A percentile compares a stretch with the other conserved stretches of the same genome.
phyloP scores from a whole-genome alignment of 805 yeast species.

The Candida ovalis region DNA sequence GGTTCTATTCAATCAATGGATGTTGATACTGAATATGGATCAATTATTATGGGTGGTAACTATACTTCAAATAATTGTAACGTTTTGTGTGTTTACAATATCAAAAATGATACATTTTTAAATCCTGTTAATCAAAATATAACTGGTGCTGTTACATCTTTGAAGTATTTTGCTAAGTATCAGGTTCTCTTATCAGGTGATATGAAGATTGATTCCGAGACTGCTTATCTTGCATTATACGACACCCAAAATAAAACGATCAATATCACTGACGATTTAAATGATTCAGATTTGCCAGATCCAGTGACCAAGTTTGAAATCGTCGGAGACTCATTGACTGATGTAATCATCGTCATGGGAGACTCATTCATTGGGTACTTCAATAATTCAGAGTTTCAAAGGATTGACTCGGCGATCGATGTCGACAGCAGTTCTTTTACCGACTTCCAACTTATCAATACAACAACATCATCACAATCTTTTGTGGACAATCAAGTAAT shows the following conservation, averaged over 20 bases:
- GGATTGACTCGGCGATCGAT: conserved; percentile 35
- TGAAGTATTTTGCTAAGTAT: conserved; percentile 42
- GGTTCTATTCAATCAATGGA: conserved; percentile 39
- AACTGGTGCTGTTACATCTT: conserved; percentile 51
- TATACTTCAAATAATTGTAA: conserved; percentile 51
- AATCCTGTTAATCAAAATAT: conserved; percentile 33
- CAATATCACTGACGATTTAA: conserved; percentile 16
- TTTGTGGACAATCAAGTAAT: conserved; percentile 45
- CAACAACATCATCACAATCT: conserved; percentile 32
- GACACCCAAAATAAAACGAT: conserved; percentile 42
- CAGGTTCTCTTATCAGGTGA: conserved; percentile 49
- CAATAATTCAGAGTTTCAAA: conserved; percentile 47
- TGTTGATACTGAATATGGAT: conserved; percentile 36
- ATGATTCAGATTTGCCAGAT: conserved; percentile 28
- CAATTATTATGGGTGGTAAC: conserved; percentile 69
- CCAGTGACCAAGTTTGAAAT: conserved; percentile 25
- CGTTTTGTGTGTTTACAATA: conserved; percentile 63
- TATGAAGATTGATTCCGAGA: conserved; percentile 33
- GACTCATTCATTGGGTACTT: conserved; percentile 35
- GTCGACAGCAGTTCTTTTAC: conserved; percentile 34
- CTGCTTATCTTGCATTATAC: conserved; percentile 47
- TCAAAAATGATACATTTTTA: conserved; percentile 51
- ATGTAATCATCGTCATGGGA: conserved; percentile 42
- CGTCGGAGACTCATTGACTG: conserved; percentile 27
- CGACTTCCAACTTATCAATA: conserved; percentile 33